These are phyloP conservation scores for Cercophora scortea DNA, from an alignment of 495 filamentous ascomycete genomes.

Conservation along the genomic window DNA sequence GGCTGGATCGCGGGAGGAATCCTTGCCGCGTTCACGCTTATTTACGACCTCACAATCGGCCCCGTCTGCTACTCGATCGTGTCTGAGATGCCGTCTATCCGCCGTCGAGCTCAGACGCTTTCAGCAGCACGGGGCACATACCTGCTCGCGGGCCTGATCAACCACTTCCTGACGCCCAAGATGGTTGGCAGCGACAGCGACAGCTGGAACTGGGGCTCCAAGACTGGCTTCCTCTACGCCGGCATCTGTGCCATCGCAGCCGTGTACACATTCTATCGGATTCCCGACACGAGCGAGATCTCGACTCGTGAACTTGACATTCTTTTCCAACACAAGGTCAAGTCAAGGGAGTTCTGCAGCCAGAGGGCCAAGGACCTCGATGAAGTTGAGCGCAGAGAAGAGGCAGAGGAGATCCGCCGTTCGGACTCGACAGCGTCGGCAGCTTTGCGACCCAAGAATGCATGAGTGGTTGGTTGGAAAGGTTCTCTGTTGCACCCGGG, in stretches of 20 bases:
- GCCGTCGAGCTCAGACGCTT: constrained; percentile 46
- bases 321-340: constrained; percentile 44
- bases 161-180: constrained; percentile 40
- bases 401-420: no score
- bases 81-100: constrained; percentile 47
- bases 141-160: constrained; percentile 39
- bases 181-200: constrained; percentile 35
- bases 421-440: no score
- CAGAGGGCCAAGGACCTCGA: constrained; percentile 3
- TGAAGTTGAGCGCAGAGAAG: no score
- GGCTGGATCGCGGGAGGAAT: constrained; percentile 44
- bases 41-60: constrained; percentile 52
- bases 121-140: constrained; percentile 51
- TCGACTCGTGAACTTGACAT: constrained; percentile 52
- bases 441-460: no score
- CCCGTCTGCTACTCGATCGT: constrained; percentile 55
- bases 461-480: no score
- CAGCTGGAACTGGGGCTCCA: constrained; percentile 47
- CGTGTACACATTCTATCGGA: constrained; percentile 30
- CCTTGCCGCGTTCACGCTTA: constrained; percentile 41
- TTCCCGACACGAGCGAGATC: constrained; percentile 38
- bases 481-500: no score
- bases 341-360: constrained; percentile 37
- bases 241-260: constrained; percentile 39
- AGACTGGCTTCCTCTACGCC: constrained; percentile 50